Evolutionary conservation across 208 protist genomes (phyloP).

Genomic region (Trichomonas gallinae): DNA sequence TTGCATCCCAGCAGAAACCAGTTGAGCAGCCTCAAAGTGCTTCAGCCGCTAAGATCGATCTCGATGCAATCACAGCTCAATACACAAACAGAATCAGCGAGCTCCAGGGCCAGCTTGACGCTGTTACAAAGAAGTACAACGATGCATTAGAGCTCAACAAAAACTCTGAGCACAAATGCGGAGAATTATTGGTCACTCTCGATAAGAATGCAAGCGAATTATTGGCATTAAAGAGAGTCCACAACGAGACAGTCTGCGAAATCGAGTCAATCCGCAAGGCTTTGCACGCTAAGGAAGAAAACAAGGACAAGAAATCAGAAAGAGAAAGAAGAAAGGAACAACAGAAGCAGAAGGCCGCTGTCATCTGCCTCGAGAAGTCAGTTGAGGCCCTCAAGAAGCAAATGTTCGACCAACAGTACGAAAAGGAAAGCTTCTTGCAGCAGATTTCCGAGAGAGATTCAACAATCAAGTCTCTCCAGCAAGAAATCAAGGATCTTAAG

Average conservation of each 20-base stretch:
- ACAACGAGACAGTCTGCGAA: background rate
- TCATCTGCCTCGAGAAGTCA: background rate
- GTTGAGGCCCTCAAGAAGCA: background rate
- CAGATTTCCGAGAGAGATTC: background rate
- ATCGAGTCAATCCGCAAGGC: background rate
- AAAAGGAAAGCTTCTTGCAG: background rate
- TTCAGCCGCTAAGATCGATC: background rate
- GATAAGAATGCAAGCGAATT: background rate
- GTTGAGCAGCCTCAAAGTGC: background rate
- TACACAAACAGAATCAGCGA: background rate
- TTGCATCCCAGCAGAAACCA: background rate
- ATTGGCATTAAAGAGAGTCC: background rate
- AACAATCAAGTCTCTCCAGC: background rate
- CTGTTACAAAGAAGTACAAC: background rate
- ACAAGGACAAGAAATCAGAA: background rate
- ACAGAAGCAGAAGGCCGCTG: background rate
- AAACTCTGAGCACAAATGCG: background rate
- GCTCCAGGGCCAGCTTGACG: background rate
- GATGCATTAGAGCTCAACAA: background rate
- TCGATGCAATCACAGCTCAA: background rate
- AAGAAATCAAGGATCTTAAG: background rate
- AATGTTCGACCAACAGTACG: background rate
- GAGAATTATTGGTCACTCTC: background rate
- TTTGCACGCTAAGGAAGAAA: background rate
- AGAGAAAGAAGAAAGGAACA: background rate